These are phyloP conservation scores for Limtongia smithiae DNA, from an alignment of 805 yeast species.

Conservation along the genomic window DNA sequence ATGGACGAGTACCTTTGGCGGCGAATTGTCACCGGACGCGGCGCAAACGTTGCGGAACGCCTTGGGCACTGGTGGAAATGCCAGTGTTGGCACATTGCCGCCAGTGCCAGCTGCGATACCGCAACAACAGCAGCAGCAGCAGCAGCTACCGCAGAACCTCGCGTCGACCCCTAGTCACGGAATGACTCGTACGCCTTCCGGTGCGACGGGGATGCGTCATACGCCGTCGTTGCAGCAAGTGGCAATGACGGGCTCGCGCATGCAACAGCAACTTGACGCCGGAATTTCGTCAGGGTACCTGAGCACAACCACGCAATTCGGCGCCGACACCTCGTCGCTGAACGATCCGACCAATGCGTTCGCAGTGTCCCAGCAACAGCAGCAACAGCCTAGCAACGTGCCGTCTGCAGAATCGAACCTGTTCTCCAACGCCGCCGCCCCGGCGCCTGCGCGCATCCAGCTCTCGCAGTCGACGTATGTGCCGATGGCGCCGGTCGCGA, in stretches of 20 bases:
- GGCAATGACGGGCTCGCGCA: not conserved
- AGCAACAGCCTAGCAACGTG: constrained; percentile 2
- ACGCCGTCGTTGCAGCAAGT: not conserved
- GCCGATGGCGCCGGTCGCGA: too few relatives aligned
- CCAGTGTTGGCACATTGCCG: constrained; percentile 1
- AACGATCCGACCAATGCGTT: too few relatives aligned
- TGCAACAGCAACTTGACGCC: constrained; percentile 11
- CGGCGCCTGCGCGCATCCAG: not conserved
- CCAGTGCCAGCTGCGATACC: not conserved
- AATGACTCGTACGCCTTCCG: not conserved
- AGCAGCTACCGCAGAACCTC: not conserved
- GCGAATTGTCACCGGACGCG: constrained; percentile 4
- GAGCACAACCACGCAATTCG: too few relatives aligned
- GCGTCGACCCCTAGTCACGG: not conserved
- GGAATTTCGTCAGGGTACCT: not conserved
- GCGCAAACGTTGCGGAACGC: too few relatives aligned
- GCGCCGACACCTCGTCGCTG: too few relatives aligned
- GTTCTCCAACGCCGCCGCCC: too few relatives aligned
- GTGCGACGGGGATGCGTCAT: too few relatives aligned
- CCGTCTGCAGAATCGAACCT: not conserved
- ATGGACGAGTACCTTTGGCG: constrained; percentile 11
- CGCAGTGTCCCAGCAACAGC: not conserved
- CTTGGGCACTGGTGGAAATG: constrained; percentile 3
- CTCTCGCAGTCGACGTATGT: not conserved
- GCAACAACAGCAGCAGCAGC: constrained; percentile 4